A percentile compares a stretch with the other conserved stretches of the same genome.
Conservation (phyloP, 106 monocot genomes). For the Platanthera zijinensis region DNA sequence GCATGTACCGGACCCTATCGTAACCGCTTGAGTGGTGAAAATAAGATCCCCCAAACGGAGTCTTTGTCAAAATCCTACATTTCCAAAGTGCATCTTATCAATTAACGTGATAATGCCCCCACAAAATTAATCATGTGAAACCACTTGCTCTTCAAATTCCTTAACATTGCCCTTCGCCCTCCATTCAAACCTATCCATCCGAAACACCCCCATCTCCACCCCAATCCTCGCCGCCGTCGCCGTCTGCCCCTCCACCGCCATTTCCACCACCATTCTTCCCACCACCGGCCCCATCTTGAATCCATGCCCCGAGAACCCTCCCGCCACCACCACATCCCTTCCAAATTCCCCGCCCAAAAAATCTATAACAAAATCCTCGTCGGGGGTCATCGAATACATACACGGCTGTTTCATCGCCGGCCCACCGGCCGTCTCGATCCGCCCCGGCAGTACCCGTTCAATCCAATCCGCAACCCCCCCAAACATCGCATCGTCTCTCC, state of each 20-base stretch:
- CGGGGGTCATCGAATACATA: slow-evolving; percentile 94
- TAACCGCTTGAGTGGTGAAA: too few species aligned
- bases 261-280: slow-evolving; percentile 64
- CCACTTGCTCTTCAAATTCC: too few species aligned
- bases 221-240: slow-evolving; percentile 5
- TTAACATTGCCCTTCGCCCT: slow-evolving; percentile 37
- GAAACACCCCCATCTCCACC: slow-evolving; percentile 47
- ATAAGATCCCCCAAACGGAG: too few species aligned
- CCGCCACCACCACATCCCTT: slow-evolving; percentile 71
- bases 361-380: slow-evolving; percentile 73
- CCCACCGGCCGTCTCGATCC: slow-evolving; percentile 30
- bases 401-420: slow-evolving; percentile 67
- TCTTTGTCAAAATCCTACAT: too few species aligned
- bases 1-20: too few species aligned
- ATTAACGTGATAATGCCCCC: too few species aligned
- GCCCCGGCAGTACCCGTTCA: slow-evolving; percentile 28
- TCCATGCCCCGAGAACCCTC: slow-evolving; percentile 92
- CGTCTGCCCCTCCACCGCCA: slow-evolving; percentile 37
- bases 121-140: too few species aligned
- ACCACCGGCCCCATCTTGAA: slow-evolving; percentile 91
- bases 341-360: slow-evolving; percentile 76
- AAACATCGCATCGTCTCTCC: slow-evolving; percentile 6
- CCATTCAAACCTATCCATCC: slow-evolving; percentile 40
- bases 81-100: too few species aligned
- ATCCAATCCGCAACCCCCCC: slow-evolving; percentile 42